A percentile compares a stretch with the other conserved stretches of the same genome.
phyloP scores from a whole-genome alignment of 179 eudicot species.

The Spinacia oleracea region DNA sequence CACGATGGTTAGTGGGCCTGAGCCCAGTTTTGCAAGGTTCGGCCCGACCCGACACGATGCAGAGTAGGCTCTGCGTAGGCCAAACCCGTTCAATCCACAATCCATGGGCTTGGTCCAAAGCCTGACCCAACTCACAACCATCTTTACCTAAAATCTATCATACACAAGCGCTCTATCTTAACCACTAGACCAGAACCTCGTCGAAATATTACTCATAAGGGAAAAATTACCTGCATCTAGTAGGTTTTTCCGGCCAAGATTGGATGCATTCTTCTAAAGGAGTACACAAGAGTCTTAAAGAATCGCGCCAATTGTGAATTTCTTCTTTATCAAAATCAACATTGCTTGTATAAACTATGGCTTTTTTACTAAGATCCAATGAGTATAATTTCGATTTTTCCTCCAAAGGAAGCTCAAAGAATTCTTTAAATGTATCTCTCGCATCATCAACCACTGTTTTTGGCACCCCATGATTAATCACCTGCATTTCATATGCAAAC shows the following conservation, averaged over 20 bases:
- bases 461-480: conserved; percentile 38
- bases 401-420: conserved; percentile 36
- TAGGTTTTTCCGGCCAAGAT: conserved; percentile 55
- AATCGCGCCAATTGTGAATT: conserved; percentile 47
- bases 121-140: too few relatives aligned
- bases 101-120: too few relatives aligned
- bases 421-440: conserved; percentile 25
- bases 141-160: too few relatives aligned
- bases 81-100: too few relatives aligned
- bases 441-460: conserved; percentile 29
- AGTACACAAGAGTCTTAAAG: conserved; percentile 34
- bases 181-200: too few relatives aligned
- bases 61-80: too few relatives aligned
- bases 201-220: too few relatives aligned
- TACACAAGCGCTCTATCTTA: too few relatives aligned
- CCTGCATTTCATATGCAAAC: conserved; percentile 14
- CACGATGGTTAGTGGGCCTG: too few relatives aligned
- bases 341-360: conserved; percentile 39
- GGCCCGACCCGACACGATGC: too few relatives aligned
- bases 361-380: conserved; percentile 3
- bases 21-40: too few relatives aligned
- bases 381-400: conserved; percentile 26
- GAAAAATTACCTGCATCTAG: conserved; percentile 39
- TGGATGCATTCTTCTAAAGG: conserved; percentile 46
- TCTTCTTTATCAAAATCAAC: conserved; percentile 29